Conservation (phyloP, 192 early-diverging fungal genomes). For the Coemansia sp. region DNA sequence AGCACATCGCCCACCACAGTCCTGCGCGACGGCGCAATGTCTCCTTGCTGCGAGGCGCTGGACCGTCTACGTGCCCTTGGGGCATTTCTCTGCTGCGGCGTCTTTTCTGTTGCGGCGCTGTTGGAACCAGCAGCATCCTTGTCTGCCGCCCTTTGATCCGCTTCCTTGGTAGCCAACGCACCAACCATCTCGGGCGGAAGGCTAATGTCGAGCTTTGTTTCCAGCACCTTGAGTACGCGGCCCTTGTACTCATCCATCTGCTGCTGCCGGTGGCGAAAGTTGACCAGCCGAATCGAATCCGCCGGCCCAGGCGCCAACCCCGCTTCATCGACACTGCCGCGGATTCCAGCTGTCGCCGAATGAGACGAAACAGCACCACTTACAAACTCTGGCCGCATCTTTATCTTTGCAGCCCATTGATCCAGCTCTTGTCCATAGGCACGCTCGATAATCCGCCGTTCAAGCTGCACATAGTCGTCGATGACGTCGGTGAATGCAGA, state of each 20-base stretch:
- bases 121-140: background rate
- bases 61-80: slow-evolving; percentile 11
- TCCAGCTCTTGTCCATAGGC: slow-evolving; percentile 30
- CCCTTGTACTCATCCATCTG: slow-evolving; percentile 52
- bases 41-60: slow-evolving; percentile 9
- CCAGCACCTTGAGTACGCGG: slow-evolving; percentile 35
- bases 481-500: slow-evolving; percentile 42
- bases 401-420: slow-evolving; percentile 23
- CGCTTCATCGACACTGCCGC: background rate
- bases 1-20: slow-evolving; percentile 45
- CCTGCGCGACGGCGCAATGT: slow-evolving; percentile 11
- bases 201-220: slow-evolving; percentile 23
- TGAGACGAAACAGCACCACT: background rate
- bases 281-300: slow-evolving; percentile 17
- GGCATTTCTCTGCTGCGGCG: background rate
- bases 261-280: slow-evolving; percentile 33
- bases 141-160: background rate
- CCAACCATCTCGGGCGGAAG: slow-evolving; percentile 17
- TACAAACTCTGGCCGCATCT: slow-evolving; percentile 3
- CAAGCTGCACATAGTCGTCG: slow-evolving; percentile 40
- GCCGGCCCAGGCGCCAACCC: background rate
- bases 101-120: background rate
- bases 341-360: background rate
- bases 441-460: slow-evolving; percentile 41
- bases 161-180: background rate